Evolutionary conservation across 2,329 filamentous ascomycete genomes (phyloP).

Genomic region (Huntiella bhutanensis): DNA sequence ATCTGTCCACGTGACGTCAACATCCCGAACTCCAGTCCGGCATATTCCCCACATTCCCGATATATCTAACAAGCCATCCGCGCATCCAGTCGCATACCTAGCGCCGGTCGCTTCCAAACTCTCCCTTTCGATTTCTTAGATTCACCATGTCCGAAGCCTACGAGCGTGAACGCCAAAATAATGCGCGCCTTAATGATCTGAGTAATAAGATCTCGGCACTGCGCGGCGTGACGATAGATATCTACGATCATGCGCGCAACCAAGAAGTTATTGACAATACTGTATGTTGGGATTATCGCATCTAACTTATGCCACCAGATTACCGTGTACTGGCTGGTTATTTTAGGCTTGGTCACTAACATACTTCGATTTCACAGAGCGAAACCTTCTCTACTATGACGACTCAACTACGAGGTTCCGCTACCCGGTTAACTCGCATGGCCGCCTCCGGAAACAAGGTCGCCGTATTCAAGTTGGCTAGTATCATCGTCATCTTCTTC

Average conservation of each 20-base stretch:
- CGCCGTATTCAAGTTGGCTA: conserved; percentile 75
- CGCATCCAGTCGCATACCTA: background rate
- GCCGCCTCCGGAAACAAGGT: conserved; percentile 78
- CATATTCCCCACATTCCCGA: too few relatives aligned
- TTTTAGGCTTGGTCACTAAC: background rate
- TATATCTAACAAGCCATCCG: background rate
- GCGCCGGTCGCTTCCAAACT: background rate
- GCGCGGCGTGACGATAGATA: conserved; percentile 86
- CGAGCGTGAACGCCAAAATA: conserved; percentile 78
- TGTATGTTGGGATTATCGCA: conserved; percentile 29
- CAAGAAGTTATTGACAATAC: conserved; percentile 79
- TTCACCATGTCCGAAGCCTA: conserved; percentile 52
- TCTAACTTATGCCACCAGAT: background rate
- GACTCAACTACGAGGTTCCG: conserved; percentile 66
- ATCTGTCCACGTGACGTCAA: too few relatives aligned
- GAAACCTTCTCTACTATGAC: conserved; percentile 85
- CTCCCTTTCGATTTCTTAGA: background rate
- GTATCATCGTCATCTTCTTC: conserved; percentile 55
- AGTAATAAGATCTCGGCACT: conserved; percentile 79
- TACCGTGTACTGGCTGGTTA: conserved; percentile 1
- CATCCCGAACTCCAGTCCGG: too few relatives aligned
- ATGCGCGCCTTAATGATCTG: conserved; percentile 80
- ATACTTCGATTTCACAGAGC: conserved; percentile 30
- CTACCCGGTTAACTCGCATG: conserved; percentile 69
- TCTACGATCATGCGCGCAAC: conserved; percentile 85